Conservation (phyloP, 345 rosid genomes). For the Punica granatum region DNA sequence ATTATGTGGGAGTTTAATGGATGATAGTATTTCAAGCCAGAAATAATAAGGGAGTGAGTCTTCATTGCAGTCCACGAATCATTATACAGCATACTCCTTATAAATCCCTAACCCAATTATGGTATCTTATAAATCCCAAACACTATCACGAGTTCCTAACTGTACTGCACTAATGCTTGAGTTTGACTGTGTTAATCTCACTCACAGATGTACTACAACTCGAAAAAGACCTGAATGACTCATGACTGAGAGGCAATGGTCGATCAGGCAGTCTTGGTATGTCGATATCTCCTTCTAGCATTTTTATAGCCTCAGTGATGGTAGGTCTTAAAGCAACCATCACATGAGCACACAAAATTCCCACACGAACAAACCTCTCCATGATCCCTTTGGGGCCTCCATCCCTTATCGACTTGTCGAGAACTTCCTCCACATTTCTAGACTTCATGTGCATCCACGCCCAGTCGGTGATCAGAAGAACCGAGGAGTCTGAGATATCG, state of each 20-base stretch:
- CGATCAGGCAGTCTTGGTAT: conserved; percentile 53
- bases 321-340: conserved; percentile 56
- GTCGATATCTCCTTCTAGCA: conserved; percentile 57
- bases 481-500: conserved; percentile 30
- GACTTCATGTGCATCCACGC: conserved; percentile 41
- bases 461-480: conserved; percentile 48
- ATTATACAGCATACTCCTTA: background rate
- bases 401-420: conserved; percentile 36
- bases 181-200: background rate
- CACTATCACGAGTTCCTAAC: background rate
- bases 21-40: background rate
- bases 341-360: conserved; percentile 58
- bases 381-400: conserved; percentile 42
- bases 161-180: background rate
- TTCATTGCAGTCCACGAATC: background rate
- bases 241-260: conserved; percentile 52
- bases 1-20: background rate
- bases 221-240: conserved; percentile 28
- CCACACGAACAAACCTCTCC: conserved; percentile 60
- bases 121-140: too few species aligned
- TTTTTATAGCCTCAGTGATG: conserved; percentile 42
- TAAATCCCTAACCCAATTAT: background rate
- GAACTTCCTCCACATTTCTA: conserved; percentile 24
- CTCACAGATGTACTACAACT: conserved; percentile 2
- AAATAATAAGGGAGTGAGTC: background rate